These are phyloP conservation scores for Leccinum pachyderme DNA, from an alignment of 1,284 basidiomycete genomes.

Conservation along the genomic window DNA sequence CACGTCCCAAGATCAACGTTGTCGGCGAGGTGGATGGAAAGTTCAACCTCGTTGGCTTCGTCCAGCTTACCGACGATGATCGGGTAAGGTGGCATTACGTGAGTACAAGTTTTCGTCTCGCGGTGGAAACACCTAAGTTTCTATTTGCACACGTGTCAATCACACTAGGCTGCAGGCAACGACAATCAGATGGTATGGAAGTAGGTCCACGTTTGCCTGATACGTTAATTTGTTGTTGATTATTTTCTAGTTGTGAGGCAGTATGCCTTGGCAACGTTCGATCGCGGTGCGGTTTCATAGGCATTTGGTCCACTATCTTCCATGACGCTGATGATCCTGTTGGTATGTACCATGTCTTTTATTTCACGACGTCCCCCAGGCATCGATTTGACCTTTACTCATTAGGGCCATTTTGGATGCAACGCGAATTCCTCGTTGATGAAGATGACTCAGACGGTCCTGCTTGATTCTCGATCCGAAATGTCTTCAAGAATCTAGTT, in stretches of 20 bases:
- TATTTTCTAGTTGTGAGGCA: constrained; percentile 51
- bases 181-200: constrained; percentile 59
- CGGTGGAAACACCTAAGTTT: background rate
- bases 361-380: background rate
- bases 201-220: constrained; percentile 33
- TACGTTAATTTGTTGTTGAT: background rate
- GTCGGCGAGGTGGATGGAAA: constrained; percentile 47
- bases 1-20: constrained; percentile 53
- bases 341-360: constrained; percentile 36
- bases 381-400: background rate
- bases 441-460: constrained; percentile 19
- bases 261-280: constrained; percentile 61
- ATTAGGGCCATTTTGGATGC: constrained; percentile 33
- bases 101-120: constrained; percentile 24
- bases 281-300: constrained; percentile 59
- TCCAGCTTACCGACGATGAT: constrained; percentile 56
- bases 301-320: constrained; percentile 66
- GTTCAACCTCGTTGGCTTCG: constrained; percentile 49
- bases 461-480: background rate
- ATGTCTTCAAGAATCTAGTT: background rate
- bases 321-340: constrained; percentile 59
- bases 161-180: constrained; percentile 53
- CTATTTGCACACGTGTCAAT: background rate
- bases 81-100: constrained; percentile 66
- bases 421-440: constrained; percentile 23